Conservation (phyloP, 495 filamentous ascomycete species). For the Bryoglossum gracile region DNA sequence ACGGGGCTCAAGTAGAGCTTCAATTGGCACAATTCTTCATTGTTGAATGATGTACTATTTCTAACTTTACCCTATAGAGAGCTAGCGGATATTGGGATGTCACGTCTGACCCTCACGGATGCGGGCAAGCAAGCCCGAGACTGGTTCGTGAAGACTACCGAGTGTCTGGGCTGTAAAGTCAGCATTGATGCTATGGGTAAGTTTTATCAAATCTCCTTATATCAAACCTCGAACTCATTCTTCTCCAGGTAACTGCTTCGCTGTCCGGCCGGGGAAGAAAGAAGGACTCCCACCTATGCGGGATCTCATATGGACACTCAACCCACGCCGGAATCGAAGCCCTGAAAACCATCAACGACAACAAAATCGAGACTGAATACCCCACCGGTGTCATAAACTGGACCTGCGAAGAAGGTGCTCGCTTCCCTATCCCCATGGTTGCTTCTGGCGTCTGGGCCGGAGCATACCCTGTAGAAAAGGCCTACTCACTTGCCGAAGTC, state of each 20-base stretch:
- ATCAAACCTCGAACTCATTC: slow-evolving; percentile 17
- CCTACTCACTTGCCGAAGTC: slow-evolving; percentile 53
- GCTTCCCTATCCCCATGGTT: slow-evolving; percentile 73
- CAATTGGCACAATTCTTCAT: no score
- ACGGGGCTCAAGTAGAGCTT: no score
- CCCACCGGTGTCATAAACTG: slow-evolving; percentile 42
- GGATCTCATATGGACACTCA: slow-evolving; percentile 69
- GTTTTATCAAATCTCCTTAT: not conserved
- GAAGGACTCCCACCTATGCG: slow-evolving; percentile 54
- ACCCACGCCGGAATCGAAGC: slow-evolving; percentile 67
- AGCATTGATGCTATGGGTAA: slow-evolving; percentile 52
- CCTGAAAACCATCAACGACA: slow-evolving; percentile 59
- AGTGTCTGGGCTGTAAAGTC: slow-evolving; percentile 54
- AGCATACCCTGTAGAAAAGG: slow-evolving; percentile 52
- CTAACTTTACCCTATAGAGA: no score
- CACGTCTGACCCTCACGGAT: slow-evolving; percentile 59
- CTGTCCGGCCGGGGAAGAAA: slow-evolving; percentile 52
- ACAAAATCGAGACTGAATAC: slow-evolving; percentile 60
- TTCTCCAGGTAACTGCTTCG: slow-evolving; percentile 62
- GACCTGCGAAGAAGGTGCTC: slow-evolving; percentile 81
- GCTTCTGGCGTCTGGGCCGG: slow-evolving; percentile 73
- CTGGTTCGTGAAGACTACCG: slow-evolving; percentile 66
- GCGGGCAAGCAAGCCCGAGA: slow-evolving; percentile 64
- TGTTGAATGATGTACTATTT: no score
- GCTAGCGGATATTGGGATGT: slow-evolving; percentile 58